Conservation (phyloP, 2,329 filamentous ascomycete genomes). For the Fusarium pseudocircinatum region DNA sequence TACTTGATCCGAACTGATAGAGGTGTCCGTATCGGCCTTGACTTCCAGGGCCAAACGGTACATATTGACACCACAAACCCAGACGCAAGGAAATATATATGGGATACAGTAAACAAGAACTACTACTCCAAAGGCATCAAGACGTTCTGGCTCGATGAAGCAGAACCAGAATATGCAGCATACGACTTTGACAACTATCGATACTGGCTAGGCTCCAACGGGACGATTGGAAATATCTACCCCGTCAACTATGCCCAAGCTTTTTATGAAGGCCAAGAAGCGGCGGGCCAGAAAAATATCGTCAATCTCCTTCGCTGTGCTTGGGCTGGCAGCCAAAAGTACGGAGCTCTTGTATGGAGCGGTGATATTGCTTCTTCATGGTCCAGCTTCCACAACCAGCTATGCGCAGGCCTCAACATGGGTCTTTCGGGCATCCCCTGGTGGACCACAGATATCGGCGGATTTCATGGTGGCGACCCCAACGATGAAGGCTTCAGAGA, state of each 20-base stretch:
- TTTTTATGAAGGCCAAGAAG: constrained; percentile 68
- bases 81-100: constrained; percentile 65
- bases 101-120: constrained; percentile 66
- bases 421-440: constrained; percentile 70
- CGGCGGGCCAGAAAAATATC: constrained; percentile 63
- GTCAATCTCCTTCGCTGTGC: constrained; percentile 64
- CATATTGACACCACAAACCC: constrained; percentile 74
- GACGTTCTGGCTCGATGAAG: constrained; percentile 75
- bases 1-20: constrained; percentile 69
- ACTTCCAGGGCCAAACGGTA: constrained; percentile 66
- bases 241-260: constrained; percentile 66
- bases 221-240: constrained; percentile 66
- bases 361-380: constrained; percentile 74
- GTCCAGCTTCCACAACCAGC: constrained; percentile 66
- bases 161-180: constrained; percentile 70
- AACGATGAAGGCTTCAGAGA: constrained; percentile 66
- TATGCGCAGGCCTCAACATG: constrained; percentile 73
- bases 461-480: constrained; percentile 73
- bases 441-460: constrained; percentile 78
- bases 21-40: constrained; percentile 66
- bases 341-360: constrained; percentile 72
- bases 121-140: constrained; percentile 71
- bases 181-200: constrained; percentile 75
- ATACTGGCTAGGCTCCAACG: constrained; percentile 48
- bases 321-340: constrained; percentile 68